Evolutionary conservation across 1,139 yeast species (phyloP), one percentile per base, ranked within the genome.

Genomic region (Yamadazyma aaseri): DNA sequence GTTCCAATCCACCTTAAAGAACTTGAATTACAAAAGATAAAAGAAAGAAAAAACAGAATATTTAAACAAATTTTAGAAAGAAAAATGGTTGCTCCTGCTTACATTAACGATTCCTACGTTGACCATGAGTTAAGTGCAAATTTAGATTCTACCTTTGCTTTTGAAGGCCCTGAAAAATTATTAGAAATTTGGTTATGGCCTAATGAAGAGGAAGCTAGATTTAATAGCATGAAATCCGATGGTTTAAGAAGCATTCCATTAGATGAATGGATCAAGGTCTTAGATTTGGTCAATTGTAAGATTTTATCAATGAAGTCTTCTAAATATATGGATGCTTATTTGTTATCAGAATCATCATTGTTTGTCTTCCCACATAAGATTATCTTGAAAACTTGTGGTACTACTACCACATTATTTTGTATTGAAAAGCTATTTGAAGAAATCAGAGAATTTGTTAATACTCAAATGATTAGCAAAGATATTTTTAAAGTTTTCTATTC

Each of bases 121-220:
- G 87, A 87, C 58, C 87, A 82, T 59, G 85, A 81, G 45, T 65
- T 86, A 34, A 81, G 95, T n/a, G 81, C 81, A 32, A 73, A 76
- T 46, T 65, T 89, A 46, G 97, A 90, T 61, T 87, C 96, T 20
- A 73, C 95, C 13, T 82, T 79, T 55, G 96, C 97, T 3, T 90
- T 90, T 56, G 97, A 90, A 65, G 98, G 98, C 9, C 97, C 98
- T 14, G 98, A 92, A 60, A 92, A 92, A 62, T 71, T 92, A 39
- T 68, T 92, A 33, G 97, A 92, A 56, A 69, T 92, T 40, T 90
- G 97, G 97, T 82, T 89, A 54, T 81, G 81, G 55, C 54, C 67
- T 15, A 52, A 64, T 7, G 64, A 60, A 26, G 40, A 49, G 16
- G 51, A 55, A 18, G 47, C 66, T 18, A 81, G 84, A 2, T 45